These are phyloP conservation scores for Cucumis melo DNA, from an alignment of 306 rosid species.

Conservation along the genomic window DNA sequence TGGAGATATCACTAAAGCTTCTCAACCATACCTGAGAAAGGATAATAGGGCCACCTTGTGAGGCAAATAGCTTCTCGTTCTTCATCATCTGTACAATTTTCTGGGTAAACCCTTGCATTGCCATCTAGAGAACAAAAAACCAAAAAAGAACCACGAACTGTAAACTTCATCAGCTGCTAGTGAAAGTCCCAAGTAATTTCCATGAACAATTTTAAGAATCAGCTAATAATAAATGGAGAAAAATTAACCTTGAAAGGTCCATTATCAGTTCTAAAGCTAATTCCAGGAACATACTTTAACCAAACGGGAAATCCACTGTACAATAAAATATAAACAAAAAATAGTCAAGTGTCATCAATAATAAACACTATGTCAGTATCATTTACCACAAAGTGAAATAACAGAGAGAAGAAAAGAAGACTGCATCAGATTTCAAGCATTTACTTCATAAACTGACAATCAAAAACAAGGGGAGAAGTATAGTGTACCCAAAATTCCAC, in stretches of 20 bases:
- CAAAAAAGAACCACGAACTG: not conserved
- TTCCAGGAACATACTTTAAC: conserved; percentile 90
- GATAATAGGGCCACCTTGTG: conserved; percentile 95
- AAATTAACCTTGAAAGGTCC: conserved; percentile 71
- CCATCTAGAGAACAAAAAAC: conserved; percentile 31
- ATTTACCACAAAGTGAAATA: not conserved
- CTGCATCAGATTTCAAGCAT: not conserved
- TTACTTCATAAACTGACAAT: not conserved
- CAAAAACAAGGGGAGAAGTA: not conserved
- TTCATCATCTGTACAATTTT: conserved; percentile 90
- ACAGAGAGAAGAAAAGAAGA: not conserved
- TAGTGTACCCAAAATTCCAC: conserved; percentile 86
- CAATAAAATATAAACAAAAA: conserved; percentile 6
- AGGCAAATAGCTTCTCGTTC: conserved; percentile 62
- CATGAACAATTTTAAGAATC: not conserved
- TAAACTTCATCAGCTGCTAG: not conserved
- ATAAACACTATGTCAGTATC: not conserved
- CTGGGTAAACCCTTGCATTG: conserved; percentile 85
- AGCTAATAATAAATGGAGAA: not conserved
- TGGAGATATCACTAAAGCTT: not conserved
- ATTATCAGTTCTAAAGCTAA: conserved; percentile 91
- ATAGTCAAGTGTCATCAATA: conserved; percentile 11
- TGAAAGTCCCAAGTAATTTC: not conserved
- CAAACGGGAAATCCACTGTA: conserved; percentile 92
- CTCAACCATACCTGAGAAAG: conserved; percentile 61